These are phyloP conservation scores for Kwoniella dejecticola DNA, from an alignment of 768 basidiomycete genomes.

Conservation along the genomic window DNA sequence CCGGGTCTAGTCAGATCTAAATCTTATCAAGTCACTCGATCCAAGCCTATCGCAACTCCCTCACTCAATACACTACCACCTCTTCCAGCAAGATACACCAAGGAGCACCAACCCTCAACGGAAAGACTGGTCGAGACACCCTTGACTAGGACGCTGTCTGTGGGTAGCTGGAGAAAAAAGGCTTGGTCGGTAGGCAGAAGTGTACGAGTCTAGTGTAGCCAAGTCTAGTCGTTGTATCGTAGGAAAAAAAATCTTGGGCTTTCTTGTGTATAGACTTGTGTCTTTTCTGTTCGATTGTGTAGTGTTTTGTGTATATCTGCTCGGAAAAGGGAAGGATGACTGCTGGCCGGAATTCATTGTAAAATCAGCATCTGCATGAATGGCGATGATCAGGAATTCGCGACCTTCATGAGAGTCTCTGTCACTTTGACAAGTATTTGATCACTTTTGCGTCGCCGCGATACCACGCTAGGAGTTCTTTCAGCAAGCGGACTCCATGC, in stretches of 20 bases:
- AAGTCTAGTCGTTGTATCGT: background rate
- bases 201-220: background rate
- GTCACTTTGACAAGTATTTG: no score
- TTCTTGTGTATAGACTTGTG: background rate
- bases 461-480: no score
- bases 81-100: background rate
- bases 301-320: no score
- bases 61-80: background rate
- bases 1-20: background rate
- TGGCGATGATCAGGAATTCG: no score
- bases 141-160: constrained; percentile 1
- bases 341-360: no score
- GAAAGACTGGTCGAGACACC: background rate
- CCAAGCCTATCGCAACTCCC: background rate
- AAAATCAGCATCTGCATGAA: no score
- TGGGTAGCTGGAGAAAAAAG: constrained; percentile 12
- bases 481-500: no score
- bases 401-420: no score
- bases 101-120: background rate
- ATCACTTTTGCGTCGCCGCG: no score
- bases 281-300: no score
- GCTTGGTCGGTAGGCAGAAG: constrained; percentile 5
- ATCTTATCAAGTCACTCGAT: constrained; percentile 1
- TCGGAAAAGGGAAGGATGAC: no score
- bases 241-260: background rate